These are phyloP conservation scores for Astragalus membranaceus DNA, from an alignment of 306 rosid species.

Conservation along the genomic window DNA sequence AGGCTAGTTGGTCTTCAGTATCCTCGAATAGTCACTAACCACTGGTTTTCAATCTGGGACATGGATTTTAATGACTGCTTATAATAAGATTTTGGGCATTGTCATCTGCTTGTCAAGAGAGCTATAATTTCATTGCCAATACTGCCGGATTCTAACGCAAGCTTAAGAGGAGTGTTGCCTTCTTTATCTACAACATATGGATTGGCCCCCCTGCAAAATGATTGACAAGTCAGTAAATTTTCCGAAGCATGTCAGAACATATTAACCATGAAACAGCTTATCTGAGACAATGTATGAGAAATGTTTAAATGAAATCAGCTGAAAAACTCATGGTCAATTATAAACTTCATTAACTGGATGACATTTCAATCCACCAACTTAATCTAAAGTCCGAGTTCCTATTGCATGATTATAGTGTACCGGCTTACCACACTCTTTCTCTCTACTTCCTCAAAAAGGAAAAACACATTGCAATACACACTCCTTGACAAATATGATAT, in stretches of 20 bases:
- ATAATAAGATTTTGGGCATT: neutral
- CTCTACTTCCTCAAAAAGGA: neutral
- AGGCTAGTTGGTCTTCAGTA: neutral
- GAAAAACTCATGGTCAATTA: neutral
- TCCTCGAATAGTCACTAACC: neutral
- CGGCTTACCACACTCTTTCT: neutral
- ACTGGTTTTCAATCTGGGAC: conserved; percentile 11
- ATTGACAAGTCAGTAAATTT: neutral
- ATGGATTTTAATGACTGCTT: neutral
- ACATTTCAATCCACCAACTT: neutral
- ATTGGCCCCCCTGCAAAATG: conserved; percentile 59
- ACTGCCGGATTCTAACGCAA: conserved; percentile 38
- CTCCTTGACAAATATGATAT: neutral
- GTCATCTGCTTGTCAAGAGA: conserved; percentile 43
- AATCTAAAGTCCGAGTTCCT: neutral
- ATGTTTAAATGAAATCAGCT: neutral
- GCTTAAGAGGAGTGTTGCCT: conserved; percentile 49
- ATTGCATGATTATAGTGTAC: neutral
- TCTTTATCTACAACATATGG: conserved; percentile 37
- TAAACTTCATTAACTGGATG: neutral
- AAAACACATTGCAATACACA: neutral
- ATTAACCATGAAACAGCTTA: neutral
- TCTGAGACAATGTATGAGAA: neutral
- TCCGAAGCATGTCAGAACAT: neutral
- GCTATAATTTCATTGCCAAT: conserved; percentile 29